phyloP scores from a whole-genome alignment of 2,329 filamentous ascomycete genomes.

The Aspergillus fischeri region DNA sequence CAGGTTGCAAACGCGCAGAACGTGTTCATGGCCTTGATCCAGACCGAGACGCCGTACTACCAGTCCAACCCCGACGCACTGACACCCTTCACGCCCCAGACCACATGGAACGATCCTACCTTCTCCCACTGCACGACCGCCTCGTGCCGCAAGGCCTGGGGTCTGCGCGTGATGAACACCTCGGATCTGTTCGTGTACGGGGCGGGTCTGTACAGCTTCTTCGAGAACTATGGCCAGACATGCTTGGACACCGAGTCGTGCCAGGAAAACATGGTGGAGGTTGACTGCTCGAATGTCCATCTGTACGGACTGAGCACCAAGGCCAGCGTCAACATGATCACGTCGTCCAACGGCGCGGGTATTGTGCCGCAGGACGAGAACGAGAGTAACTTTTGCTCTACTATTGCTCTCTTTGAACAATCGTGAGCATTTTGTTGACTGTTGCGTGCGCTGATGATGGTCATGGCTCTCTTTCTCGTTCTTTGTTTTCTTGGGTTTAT shows the following conservation, averaged over 20 bases:
- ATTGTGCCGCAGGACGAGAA: conserved; percentile 40
- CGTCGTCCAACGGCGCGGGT: conserved; percentile 32
- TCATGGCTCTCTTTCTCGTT: background rate
- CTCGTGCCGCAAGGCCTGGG: conserved; percentile 70
- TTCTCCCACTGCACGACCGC: conserved; percentile 59
- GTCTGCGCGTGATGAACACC: conserved; percentile 66
- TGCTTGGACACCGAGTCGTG: conserved; percentile 66
- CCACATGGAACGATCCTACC: conserved; percentile 52
- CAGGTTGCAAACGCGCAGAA: conserved; percentile 73
- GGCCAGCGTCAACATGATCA: conserved; percentile 70
- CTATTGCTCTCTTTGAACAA: conserved; percentile 42
- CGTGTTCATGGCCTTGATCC: conserved; percentile 77
- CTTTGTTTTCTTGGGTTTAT: background rate
- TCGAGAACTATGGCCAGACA: conserved; percentile 71
- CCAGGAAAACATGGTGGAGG: conserved; percentile 71
- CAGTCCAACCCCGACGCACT: conserved; percentile 75
- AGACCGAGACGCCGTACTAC: conserved; percentile 84
- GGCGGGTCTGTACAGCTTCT: conserved; percentile 76
- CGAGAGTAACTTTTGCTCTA: conserved; percentile 41
- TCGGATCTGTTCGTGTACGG: conserved; percentile 66
- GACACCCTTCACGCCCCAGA: conserved; percentile 40
- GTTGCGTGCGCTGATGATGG: background rate
- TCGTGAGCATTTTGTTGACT: conserved; percentile 2
- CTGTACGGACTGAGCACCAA: conserved; percentile 71
- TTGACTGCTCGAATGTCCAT: conserved; percentile 62